Conservation (phyloP, 2,329 filamentous ascomycete species). For the Reticulascus tulasneorum region DNA sequence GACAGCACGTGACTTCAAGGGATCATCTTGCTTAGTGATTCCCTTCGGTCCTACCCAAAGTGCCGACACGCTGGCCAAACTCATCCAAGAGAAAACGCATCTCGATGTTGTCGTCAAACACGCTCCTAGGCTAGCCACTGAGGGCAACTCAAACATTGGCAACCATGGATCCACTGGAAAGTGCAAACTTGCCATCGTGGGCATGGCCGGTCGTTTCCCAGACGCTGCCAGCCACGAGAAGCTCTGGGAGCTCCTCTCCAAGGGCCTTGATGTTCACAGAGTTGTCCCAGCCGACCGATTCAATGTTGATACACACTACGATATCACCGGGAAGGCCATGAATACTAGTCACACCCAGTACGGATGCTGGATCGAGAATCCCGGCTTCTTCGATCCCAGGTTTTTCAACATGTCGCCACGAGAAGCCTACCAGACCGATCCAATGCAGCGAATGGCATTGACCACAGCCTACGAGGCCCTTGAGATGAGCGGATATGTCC, state of each 20-base stretch:
- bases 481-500: constrained; percentile 69
- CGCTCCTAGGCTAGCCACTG: constrained; percentile 28
- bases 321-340: constrained; percentile 57
- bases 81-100: constrained; percentile 37
- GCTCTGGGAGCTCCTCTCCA: constrained; percentile 53
- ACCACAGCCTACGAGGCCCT: constrained; percentile 76
- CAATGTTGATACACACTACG: constrained; percentile 57
- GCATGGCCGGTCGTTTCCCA: constrained; percentile 45
- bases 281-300: constrained; percentile 56
- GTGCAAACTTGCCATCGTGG: constrained; percentile 79
- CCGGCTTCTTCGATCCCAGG: constrained; percentile 61
- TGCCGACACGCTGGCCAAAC: constrained; percentile 39
- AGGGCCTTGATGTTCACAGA: constrained; percentile 61
- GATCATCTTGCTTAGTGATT: constrained; percentile 39
- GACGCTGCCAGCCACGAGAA: constrained; percentile 34
- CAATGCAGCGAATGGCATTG: constrained; percentile 69
- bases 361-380: constrained; percentile 55
- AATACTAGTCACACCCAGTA: constrained; percentile 47
- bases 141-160: constrained; percentile 32
- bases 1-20: constrained; percentile 34
- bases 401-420: constrained; percentile 73
- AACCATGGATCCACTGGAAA: constrained; percentile 44
- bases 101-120: constrained; percentile 38
- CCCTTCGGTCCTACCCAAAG: constrained; percentile 48
- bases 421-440: constrained; percentile 66